These are phyloP conservation scores for Yarrowia keelungensis DNA, from an alignment of 805 yeast species.

Conservation along the genomic window DNA sequence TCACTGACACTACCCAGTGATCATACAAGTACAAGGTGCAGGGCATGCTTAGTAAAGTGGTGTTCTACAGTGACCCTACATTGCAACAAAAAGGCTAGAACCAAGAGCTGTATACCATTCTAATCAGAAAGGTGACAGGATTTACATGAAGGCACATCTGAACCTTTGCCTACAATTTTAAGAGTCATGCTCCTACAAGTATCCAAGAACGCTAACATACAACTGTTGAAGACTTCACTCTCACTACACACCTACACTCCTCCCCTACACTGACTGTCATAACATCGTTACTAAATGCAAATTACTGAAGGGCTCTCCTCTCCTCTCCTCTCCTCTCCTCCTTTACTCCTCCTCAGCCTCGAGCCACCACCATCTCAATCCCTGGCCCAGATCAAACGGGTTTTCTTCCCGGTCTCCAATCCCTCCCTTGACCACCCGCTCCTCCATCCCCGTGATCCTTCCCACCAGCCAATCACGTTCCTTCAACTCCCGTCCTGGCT, in stretches of 20 bases:
- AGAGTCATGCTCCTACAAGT: too few relatives aligned
- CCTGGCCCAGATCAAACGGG: slow-evolving; percentile 70
- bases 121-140: too few relatives aligned
- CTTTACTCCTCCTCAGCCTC: slow-evolving; percentile 56
- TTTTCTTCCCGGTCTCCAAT: slow-evolving; percentile 58
- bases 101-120: too few relatives aligned
- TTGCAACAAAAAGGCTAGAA: too few relatives aligned
- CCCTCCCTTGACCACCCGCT: slow-evolving; percentile 53
- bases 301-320: slow-evolving; percentile 12
- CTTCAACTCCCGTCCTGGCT: slow-evolving; percentile 50
- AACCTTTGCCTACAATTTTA: too few relatives aligned
- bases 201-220: background rate
- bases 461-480: slow-evolving; percentile 86
- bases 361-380: slow-evolving; percentile 68
- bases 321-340: background rate
- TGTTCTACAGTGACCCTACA: too few relatives aligned
- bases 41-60: too few relatives aligned
- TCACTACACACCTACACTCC: background rate
- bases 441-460: slow-evolving; percentile 64
- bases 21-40: too few relatives aligned
- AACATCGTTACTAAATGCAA: slow-evolving; percentile 29
- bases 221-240: background rate
- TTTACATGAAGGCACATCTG: too few relatives aligned
- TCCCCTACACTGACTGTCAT: background rate
- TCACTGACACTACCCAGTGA: too few relatives aligned